Percentiles rank a stretch among this genome's conserved stretches.
These are phyloP conservation scores for Hamamelis virginiana DNA, from an alignment of 164 flowering plant genomes.

Conservation along the genomic window DNA sequence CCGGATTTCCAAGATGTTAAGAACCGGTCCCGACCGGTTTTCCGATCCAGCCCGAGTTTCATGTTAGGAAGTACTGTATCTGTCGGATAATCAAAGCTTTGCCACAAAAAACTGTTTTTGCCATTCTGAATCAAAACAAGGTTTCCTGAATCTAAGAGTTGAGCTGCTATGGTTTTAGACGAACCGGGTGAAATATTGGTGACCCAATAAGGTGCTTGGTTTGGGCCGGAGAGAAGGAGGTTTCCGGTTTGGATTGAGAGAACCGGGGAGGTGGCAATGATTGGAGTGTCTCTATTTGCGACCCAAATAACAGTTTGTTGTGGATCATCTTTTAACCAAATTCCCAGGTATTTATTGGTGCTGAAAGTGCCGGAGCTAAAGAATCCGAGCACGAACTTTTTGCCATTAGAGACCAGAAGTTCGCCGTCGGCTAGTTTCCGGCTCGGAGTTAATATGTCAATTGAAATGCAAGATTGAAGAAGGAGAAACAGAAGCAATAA, in stretches of 20 bases:
- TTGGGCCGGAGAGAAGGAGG: slow-evolving; percentile 17
- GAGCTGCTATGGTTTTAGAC: background rate
- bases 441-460: slow-evolving; percentile 14
- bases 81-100: slow-evolving; percentile 53
- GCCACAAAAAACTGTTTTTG: slow-evolving; percentile 39
- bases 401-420: slow-evolving; percentile 27
- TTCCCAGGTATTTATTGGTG: slow-evolving; percentile 39
- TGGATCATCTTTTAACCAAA: slow-evolving; percentile 41
- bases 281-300: slow-evolving; percentile 49
- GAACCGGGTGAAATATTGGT: slow-evolving; percentile 19
- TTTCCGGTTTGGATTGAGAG: slow-evolving; percentile 27
- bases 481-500: background rate
- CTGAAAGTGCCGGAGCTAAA: slow-evolving; percentile 34
- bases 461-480: background rate
- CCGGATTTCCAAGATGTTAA: slow-evolving; percentile 18
- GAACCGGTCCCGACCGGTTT: slow-evolving; percentile 30
- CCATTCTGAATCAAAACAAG: slow-evolving; percentile 23
- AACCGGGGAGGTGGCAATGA: slow-evolving; percentile 36
- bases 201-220: slow-evolving; percentile 29
- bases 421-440: slow-evolving; percentile 20
- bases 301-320: slow-evolving; percentile 45
- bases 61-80: slow-evolving; percentile 38
- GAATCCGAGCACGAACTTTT: slow-evolving; percentile 43
- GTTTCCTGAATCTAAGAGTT: slow-evolving; percentile 52
- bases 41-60: slow-evolving; percentile 46